Conservation (phyloP, 2,329 filamentous ascomycete species). For the Cladosporium phlei region DNA sequence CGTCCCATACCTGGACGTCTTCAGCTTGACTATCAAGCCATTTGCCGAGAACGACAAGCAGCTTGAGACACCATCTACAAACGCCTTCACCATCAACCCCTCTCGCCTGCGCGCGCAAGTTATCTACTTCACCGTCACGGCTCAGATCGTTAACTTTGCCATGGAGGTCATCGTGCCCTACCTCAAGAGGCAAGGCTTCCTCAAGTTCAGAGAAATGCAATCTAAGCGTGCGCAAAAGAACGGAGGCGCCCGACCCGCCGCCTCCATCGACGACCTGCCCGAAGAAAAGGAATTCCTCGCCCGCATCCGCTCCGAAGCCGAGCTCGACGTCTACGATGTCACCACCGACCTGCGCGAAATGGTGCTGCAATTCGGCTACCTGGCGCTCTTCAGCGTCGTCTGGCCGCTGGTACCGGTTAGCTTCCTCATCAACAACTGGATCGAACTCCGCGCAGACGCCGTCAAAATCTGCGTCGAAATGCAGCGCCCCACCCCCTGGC, state of each 20-base stretch:
- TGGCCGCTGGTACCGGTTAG: constrained; percentile 90
- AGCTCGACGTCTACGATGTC: constrained; percentile 81
- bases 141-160: constrained; percentile 80
- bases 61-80: constrained; percentile 48
- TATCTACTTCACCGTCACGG: constrained; percentile 93
- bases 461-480: constrained; percentile 89
- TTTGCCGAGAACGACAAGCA: constrained; percentile 73
- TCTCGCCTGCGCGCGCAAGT: constrained; percentile 81
- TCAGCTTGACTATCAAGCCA: constrained; percentile 67
- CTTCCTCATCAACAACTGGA: constrained; percentile 92
- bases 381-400: constrained; percentile 84
- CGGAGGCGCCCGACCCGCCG: constrained; percentile 38
- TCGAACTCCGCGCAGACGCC: constrained; percentile 88
- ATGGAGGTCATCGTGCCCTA: constrained; percentile 84
- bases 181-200: constrained; percentile 70
- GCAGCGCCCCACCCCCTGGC: constrained; percentile 82
- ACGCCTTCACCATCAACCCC: constrained; percentile 72
- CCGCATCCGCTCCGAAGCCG: constrained; percentile 76
- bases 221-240: constrained; percentile 54
- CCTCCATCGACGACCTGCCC: constrained; percentile 58
- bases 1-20: constrained; percentile 79
- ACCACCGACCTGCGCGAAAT: constrained; percentile 89
- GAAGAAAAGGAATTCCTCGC: constrained; percentile 78
- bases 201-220: constrained; percentile 74
- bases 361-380: constrained; percentile 77